Evolutionary conservation across 768 basidiomycete species (phyloP), one percentile per base, ranked within the genome.

Genomic region (Sutorius australiensis): DNA sequence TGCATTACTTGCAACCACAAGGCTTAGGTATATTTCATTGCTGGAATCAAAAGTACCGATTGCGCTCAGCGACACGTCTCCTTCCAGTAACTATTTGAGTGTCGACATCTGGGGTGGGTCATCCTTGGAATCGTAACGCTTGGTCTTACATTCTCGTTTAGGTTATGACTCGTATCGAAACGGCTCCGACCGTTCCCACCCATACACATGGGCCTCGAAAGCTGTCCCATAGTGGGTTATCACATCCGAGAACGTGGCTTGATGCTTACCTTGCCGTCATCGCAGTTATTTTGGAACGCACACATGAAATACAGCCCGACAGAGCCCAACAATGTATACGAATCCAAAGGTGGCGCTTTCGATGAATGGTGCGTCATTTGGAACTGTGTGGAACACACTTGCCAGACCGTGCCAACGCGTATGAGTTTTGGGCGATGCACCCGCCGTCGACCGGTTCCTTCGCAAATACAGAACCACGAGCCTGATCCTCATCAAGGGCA

Each of bases 161-260:
- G 61, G 59, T 19, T 61, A 61, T 16, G 63, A 65, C 9, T 56
- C 48, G 27, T 80, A 80, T 54, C 78, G 79, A 2, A 77, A 79
- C 50, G 77, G 77, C 1, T 82, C 82, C 56, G 78, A 82, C 60
- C 82, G 81, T 58, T 71, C 75, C 1, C 53, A 76, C 50, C 79
- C 80, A 1, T 56, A 75, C 38, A 64, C 56, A 8, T 81, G 81
- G 81, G 54, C 67, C 14, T 46, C 77, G 1, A 62, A 72, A 46
- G 74, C 73, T 24, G 78, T 80, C 34, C 73, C 77, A 11, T 68
- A 70, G 76, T 63, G 43, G 46, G 54, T 45, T 33, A 16, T 49
- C 40, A 24, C 7, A 12, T 32, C n/a, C 14, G 10, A n/a, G 7
- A 39, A 32, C 5, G 14, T 45, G 7, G 19, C 7, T 17, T 21